Evolutionary conservation across 2,329 filamentous ascomycete genomes (phyloP).

Genomic region (Stenocarpella maydis): DNA sequence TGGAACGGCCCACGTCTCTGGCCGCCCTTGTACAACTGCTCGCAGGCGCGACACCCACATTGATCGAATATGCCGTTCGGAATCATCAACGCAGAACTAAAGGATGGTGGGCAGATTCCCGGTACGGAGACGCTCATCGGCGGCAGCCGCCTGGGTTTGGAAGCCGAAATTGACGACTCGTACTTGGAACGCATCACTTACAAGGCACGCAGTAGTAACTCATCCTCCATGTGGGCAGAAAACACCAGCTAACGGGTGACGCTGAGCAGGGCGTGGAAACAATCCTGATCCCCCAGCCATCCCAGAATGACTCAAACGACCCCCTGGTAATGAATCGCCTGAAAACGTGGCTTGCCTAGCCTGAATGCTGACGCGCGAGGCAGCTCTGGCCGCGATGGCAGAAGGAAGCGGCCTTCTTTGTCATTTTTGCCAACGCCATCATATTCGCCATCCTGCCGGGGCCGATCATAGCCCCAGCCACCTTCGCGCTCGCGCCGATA

Average conservation of each 20-base stretch:
- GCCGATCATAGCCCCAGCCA: slow-evolving; percentile 37
- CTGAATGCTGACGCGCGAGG: background rate
- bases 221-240: background rate
- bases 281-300: slow-evolving; percentile 37
- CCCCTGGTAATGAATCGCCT: slow-evolving; percentile 32
- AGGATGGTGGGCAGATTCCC: slow-evolving; percentile 35
- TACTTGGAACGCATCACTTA: slow-evolving; percentile 30
- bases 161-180: background rate
- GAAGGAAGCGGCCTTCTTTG: slow-evolving; percentile 37
- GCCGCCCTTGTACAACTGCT: background rate
- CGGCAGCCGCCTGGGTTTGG: slow-evolving; percentile 22
- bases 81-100: slow-evolving; percentile 39
- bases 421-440: slow-evolving; percentile 37
- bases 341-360: background rate
- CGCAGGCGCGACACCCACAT: background rate
- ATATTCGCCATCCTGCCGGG: slow-evolving; percentile 39
- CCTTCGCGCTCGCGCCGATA: slow-evolving; percentile 36
- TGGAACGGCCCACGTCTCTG: background rate
- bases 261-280: slow-evolving; percentile 34
- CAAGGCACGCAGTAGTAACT: slow-evolving; percentile 2
- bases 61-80: slow-evolving; percentile 39
- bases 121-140: slow-evolving; percentile 42
- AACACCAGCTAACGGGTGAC: background rate
- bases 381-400: slow-evolving; percentile 39
- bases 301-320: slow-evolving; percentile 35